Evolutionary conservation across 2,329 filamentous ascomycete species (phyloP).

Genomic region (Sporothrix globosa): DNA sequence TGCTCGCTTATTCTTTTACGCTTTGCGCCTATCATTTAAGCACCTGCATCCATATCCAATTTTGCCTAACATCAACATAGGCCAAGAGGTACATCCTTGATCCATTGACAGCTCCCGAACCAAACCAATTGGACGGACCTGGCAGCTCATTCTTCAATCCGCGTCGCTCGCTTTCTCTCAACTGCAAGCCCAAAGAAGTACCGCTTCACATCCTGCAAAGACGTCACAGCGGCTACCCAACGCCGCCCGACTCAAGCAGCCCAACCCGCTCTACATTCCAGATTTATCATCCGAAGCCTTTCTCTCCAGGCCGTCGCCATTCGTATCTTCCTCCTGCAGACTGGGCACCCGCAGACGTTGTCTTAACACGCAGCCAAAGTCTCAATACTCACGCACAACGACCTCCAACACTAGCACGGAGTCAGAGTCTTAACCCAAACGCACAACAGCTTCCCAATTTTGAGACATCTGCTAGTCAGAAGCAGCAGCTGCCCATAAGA

Average conservation of each 20-base stretch:
- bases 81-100: constrained; percentile 69
- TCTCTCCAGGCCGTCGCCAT: constrained; percentile 42
- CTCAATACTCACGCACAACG: constrained; percentile 25
- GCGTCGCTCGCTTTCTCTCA: constrained; percentile 37
- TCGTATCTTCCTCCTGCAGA: constrained; percentile 38
- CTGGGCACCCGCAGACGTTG: constrained; percentile 32
- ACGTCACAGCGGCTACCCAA: constrained; percentile 43
- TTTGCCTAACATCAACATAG: constrained; percentile 46
- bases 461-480: constrained; percentile 23
- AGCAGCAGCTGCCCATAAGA: constrained; percentile 11
- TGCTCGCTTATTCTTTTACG: neutral
- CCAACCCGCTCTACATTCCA: constrained; percentile 53
- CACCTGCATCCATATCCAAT: neutral
- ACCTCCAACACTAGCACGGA: neutral
- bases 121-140: constrained; percentile 68
- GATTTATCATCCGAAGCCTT: constrained; percentile 52
- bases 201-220: constrained; percentile 35
- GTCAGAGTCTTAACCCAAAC: constrained; percentile 23
- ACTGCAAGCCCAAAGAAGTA: constrained; percentile 34
- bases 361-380: constrained; percentile 35
- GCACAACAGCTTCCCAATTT: constrained; percentile 16
- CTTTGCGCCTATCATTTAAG: neutral
- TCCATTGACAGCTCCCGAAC: constrained; percentile 69
- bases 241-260: constrained; percentile 59
- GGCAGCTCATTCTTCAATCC: constrained; percentile 57